Evolutionary conservation across 306 rosid genomes (phyloP).

Genomic region (Trichosanthes truncata): DNA sequence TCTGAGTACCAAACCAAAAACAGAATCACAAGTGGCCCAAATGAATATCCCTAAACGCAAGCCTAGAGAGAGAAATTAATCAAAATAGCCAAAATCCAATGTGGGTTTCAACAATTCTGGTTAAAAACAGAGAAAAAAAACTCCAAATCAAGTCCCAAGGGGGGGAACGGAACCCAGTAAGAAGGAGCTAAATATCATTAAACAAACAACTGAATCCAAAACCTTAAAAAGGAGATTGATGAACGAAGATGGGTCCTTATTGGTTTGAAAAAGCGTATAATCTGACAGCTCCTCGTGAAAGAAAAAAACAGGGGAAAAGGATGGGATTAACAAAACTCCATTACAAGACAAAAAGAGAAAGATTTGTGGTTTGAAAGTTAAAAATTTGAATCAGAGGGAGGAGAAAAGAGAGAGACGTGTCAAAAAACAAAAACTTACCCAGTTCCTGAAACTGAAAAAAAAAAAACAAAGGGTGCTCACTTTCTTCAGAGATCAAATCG

Average conservation of each 20-base stretch:
- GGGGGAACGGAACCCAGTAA: neutral
- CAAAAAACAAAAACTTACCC: neutral
- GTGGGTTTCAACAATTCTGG: neutral
- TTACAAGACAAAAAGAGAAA: conserved; percentile 1
- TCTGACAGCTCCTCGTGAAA: conserved; percentile 14
- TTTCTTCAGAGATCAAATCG: neutral
- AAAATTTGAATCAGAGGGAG: neutral
- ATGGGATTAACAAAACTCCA: neutral
- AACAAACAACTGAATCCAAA: neutral
- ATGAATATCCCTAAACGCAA: neutral
- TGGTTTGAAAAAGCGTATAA: conserved; percentile 6
- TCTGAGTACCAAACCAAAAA: conserved; percentile 1
- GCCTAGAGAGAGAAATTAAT: neutral
- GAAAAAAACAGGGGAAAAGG: neutral
- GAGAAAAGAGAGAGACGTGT: too few relatives aligned
- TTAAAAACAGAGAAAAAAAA: neutral
- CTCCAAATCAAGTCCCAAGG: neutral
- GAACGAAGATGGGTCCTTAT: neutral
- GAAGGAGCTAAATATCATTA: neutral
- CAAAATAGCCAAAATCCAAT: neutral
- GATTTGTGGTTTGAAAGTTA: neutral
- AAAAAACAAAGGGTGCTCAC: neutral
- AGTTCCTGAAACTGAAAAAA: neutral
- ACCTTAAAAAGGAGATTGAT: conserved; percentile 3
- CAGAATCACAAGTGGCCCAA: conserved; percentile 8